Base-by-base conservation (phyloP, 148 eudicot genomes). In the Suaeda aralocaspica region DNA sequence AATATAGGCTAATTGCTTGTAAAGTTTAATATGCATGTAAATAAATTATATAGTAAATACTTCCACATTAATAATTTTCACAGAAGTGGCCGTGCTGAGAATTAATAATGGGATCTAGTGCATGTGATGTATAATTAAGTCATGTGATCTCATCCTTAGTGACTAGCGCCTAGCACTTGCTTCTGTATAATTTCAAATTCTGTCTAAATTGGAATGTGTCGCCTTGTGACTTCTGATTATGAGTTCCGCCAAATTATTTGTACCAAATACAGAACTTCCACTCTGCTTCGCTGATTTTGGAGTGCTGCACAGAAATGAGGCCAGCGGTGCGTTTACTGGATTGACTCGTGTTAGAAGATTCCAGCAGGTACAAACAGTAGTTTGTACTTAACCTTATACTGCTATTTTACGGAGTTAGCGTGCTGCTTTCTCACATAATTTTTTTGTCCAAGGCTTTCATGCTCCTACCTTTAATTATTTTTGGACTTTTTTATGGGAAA, bases 291-390 rank as follows among this genome's bases (percentile, higher is more conserved):
- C 99, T 52, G 99, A 95, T 82, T 95, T 95, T 81, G 99, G 99
- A 61, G 99, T 92, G 59, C 67, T 95, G 77, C 99, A 95, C 77
- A 83, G 99, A 59, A 95, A 95, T 78, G 99, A 95, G 78, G 99
- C 99, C 72, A 95, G 97, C 80, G 99, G 99, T 69, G 97, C 99
- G 12, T 93, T 95, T 61, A 95, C 93, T 65, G 99, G 99, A n/a
- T 69, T 95, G 69, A 95, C 99, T 66, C 99, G 99, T 84, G 99
- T 95, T 26, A 82, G 99, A 82, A 84, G 99, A 78, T 95, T 95
- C 74, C 99, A 95, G 86, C 99, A 95, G 97, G 99, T 94, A 84
- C 45, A n/a, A n/a, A n/a, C n/a, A 46, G 30, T 76, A 60, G 51
- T 64, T 39, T 51, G 60, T 18, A 33, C 41, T 36, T 4, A 36